phyloP scores from a whole-genome alignment of 768 basidiomycete genomes.

The Suillus tomentosus region DNA sequence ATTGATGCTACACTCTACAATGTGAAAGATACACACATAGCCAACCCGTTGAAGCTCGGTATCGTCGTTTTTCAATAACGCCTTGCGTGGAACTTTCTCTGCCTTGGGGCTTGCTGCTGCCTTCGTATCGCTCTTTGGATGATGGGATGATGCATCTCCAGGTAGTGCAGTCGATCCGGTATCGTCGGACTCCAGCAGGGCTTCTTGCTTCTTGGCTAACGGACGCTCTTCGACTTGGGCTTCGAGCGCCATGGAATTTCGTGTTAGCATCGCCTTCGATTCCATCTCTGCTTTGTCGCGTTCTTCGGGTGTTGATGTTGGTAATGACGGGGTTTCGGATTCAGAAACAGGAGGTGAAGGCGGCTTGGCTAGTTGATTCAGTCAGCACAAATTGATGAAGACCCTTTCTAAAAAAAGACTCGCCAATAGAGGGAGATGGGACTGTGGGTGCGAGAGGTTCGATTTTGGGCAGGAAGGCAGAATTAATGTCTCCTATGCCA shows the following conservation, averaged over 20 bases:
- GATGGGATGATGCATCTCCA: conserved; percentile 13
- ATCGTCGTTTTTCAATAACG: conserved; percentile 87
- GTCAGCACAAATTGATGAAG: not conserved
- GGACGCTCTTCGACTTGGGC: conserved; percentile 86
- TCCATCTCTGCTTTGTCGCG: conserved; percentile 45
- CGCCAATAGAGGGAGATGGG: conserved; percentile 25
- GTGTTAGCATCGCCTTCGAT: conserved; percentile 60
- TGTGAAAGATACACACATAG: conserved; percentile 47
- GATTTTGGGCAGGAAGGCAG: conserved; percentile 85
- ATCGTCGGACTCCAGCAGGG: conserved; percentile 53
- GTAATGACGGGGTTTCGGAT: conserved; percentile 15
- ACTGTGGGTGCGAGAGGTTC: conserved; percentile 43
- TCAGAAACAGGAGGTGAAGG: conserved; percentile 18
- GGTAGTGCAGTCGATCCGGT: conserved; percentile 8
- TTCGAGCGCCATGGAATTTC: conserved; percentile 77
- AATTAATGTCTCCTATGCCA: conserved; percentile 98
- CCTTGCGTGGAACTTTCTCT: conserved; percentile 60
- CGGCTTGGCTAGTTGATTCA: conserved; percentile 25
- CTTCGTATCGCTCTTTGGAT: conserved; percentile 18
- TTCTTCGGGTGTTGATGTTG: conserved; percentile 37
- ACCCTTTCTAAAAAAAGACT: conserved; percentile 14
- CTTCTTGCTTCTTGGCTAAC: conserved; percentile 85
- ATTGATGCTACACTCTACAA: not conserved
- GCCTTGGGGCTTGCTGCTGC: conserved; percentile 30
- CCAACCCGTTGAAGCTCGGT: conserved; percentile 77